phyloP scores from a whole-genome alignment of 208 protist species.

The Naegleria fowleri region DNA sequence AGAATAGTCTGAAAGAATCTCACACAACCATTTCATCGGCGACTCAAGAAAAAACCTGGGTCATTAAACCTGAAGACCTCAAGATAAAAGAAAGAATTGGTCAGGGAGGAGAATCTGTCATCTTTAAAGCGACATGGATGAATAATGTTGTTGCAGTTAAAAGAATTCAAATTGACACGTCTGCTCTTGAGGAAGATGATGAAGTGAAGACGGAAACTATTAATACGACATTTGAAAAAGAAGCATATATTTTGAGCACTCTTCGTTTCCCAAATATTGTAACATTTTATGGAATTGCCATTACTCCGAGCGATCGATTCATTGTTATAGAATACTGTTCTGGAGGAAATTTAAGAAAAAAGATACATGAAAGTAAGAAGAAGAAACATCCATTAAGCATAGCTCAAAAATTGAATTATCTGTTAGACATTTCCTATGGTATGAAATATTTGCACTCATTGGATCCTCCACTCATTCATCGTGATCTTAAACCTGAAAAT shows the following conservation, averaged over 20 bases:
- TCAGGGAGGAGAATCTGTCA: not conserved
- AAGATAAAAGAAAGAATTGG: not conserved
- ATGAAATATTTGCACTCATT: slow-evolving; percentile 19
- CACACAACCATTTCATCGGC: not conserved
- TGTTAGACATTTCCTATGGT: not conserved
- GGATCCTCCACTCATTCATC: not conserved
- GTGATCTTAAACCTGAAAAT: slow-evolving; percentile 14
- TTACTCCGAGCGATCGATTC: not conserved
- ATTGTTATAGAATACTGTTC: not conserved
- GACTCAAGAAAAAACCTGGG: not conserved
- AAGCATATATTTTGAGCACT: not conserved
- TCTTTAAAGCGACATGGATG: not conserved
- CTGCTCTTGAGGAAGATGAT: not conserved
- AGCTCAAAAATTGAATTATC: not conserved
- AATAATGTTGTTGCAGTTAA: not conserved
- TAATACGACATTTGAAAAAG: slow-evolving; percentile 4
- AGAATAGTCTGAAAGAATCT: not conserved
- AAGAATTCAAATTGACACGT: not conserved
- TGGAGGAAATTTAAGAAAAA: not conserved
- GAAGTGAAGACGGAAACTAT: not conserved
- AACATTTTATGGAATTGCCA: not conserved
- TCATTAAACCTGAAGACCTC: not conserved
- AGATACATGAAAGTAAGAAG: not conserved
- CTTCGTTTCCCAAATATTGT: not conserved
- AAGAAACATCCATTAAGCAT: not conserved